A percentile compares a stretch with the other conserved stretches of the same genome.
Conservation (phyloP, 78 protist genomes). For the Polysphondylium violaceum region DNA sequence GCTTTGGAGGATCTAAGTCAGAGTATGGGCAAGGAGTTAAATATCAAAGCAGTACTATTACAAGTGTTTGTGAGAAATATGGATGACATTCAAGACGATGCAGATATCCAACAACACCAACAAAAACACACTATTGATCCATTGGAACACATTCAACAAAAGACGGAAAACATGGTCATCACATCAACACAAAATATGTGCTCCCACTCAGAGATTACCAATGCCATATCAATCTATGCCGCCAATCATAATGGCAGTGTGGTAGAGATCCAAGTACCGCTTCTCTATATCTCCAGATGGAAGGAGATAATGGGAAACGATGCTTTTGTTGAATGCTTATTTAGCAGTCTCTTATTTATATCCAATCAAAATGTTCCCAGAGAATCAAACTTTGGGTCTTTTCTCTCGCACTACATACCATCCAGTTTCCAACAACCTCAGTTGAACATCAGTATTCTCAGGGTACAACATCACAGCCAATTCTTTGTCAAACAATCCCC, state of each 20-base stretch:
- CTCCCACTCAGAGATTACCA: no score
- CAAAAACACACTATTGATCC: no score
- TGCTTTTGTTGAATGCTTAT: background rate
- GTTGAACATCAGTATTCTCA: background rate
- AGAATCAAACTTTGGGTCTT: background rate
- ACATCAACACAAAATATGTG: no score
- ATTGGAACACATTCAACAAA: no score
- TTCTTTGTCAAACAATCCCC: background rate
- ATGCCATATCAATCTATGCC: background rate
- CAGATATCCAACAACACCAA: no score
- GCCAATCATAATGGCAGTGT: constrained; percentile 6
- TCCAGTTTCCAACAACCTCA: background rate
- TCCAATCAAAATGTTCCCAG: background rate
- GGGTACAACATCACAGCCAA: background rate
- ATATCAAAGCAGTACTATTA: no score
- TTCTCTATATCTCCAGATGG: background rate
- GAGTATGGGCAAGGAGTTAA: no score
- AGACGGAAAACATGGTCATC: no score
- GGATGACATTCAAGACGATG: no score
- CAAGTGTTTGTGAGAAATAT: no score
- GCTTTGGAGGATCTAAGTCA: no score
- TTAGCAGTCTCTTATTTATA: background rate
- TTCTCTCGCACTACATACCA: background rate
- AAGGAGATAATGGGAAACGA: background rate
- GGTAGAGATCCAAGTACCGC: constrained; percentile 14